Conservation (phyloP, 768 basidiomycete species). For the Polyporus arcularius region DNA sequence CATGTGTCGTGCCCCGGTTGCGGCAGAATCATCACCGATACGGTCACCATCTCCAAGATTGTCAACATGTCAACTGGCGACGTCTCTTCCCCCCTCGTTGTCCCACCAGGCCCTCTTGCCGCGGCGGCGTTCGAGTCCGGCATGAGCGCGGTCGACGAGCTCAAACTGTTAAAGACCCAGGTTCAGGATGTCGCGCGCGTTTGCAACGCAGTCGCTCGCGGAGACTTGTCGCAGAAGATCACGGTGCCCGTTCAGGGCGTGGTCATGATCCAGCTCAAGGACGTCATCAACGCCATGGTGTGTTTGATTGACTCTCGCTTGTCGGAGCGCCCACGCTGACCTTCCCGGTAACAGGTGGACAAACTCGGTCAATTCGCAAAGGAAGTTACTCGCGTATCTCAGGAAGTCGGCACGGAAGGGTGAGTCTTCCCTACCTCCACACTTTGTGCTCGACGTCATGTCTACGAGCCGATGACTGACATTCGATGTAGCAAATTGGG, state of each 20-base stretch:
- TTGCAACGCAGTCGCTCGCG: slow-evolving; percentile 47
- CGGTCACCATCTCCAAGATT: slow-evolving; percentile 37
- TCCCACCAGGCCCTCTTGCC: slow-evolving; percentile 57
- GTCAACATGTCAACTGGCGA: slow-evolving; percentile 22
- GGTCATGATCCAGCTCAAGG: slow-evolving; percentile 37
- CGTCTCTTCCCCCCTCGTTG: slow-evolving; percentile 40
- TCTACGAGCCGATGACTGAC: background rate
- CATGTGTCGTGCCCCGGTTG: slow-evolving; percentile 56
- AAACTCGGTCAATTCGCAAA: slow-evolving; percentile 85
- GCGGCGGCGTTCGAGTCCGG: slow-evolving; percentile 59
- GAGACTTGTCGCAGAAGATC: slow-evolving; percentile 55
- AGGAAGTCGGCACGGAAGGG: slow-evolving; percentile 80
- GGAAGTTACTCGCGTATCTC: slow-evolving; percentile 84
- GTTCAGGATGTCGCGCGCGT: slow-evolving; percentile 52
- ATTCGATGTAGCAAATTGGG: slow-evolving; percentile 62
- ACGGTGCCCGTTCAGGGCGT: slow-evolving; percentile 54
- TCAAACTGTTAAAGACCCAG: slow-evolving; percentile 79
- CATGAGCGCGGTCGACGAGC: slow-evolving; percentile 74
- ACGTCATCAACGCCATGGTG: slow-evolving; percentile 37
- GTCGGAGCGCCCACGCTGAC: slow-evolving; percentile 11
- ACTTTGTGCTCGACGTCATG: background rate
- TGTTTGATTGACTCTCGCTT: slow-evolving; percentile 24
- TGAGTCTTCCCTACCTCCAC: slow-evolving; percentile 8
- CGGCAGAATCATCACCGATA: slow-evolving; percentile 50
- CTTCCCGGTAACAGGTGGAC: slow-evolving; percentile 45